These are phyloP conservation scores for Spinellus fusiger DNA, from an alignment of 192 early-diverging fungal genomes.

Conservation along the genomic window DNA sequence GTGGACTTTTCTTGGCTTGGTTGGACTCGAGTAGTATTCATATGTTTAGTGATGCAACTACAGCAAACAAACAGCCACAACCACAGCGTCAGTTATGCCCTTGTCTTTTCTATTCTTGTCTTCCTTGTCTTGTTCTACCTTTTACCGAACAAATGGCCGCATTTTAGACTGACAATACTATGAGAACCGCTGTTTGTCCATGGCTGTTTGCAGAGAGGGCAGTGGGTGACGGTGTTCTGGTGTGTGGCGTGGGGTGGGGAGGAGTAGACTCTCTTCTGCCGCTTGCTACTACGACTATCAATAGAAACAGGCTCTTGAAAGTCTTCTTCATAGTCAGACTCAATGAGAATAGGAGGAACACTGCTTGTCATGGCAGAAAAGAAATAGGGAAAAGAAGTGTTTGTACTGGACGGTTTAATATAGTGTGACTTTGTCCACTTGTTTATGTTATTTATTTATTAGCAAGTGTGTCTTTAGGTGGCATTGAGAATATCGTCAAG, in stretches of 20 bases:
- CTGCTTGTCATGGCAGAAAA: background rate
- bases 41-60: too few relatives aligned
- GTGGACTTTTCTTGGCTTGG: too few relatives aligned
- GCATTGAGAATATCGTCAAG: conserved; percentile 27
- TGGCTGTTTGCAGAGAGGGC: background rate
- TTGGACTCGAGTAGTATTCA: too few relatives aligned
- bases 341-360: background rate
- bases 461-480: too few relatives aligned
- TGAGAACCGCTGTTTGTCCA: conserved; percentile 7
- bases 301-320: background rate
- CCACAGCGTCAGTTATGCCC: background rate
- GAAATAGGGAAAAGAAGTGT: background rate
- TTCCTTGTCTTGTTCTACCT: background rate
- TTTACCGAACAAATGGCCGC: conserved; percentile 15
- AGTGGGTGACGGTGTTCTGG: background rate
- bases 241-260: background rate
- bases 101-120: background rate
- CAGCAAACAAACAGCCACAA: background rate
- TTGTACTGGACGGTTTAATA: background rate
- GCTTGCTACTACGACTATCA: background rate
- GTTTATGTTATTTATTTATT: background rate
- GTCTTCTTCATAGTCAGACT: background rate
- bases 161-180: conserved; percentile 11
- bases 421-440: background rate
- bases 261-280: background rate